Base-by-base conservation (phyloP, 1,284 basidiomycete genomes). In the Sporisorium exsertum region DNA sequence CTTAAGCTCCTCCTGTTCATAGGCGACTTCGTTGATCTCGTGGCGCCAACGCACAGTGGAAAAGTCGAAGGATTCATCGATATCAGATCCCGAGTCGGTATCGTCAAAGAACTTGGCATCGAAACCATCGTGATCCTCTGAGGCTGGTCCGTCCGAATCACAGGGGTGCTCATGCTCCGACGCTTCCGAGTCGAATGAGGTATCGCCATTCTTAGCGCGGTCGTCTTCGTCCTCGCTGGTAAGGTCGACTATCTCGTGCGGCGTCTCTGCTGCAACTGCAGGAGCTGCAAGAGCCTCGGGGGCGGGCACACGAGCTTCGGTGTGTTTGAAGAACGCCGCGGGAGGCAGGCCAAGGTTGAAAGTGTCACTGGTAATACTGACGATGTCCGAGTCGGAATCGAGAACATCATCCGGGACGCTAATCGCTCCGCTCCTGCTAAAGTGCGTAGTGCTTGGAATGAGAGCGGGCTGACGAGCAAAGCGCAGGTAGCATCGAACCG, bases 371-470 rank as follows among this genome's bases (percentile, higher is more conserved):
- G 62, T 45, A 33, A 72, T 58, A 40, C 58, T 66, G 32, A 62
- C 20, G 7, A 72, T 46, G 47, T 72, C 69, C 9, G 67, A 64
- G 7, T 70, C 67, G 4, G 63, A 65, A 35, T 72, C 69, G 35
- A 71, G 29, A 0, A 35, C 12, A 32, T 65, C 69, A 15, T 73
- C 65, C 15, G 29, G 29, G 12, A 65, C 33, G 58, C 58, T 40
- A 54, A 22, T 26, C 9, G 43, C 46, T 40, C 10, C 40, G 2
- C 33, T 49, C 52, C 27, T 32, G 50, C n/a, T n/a, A 5, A 43
- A 43, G 20, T 10, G 26, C 3, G 40, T 18, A 3, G 18, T n/a
- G 20, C 22, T 20, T 10, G 26, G 20, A 7, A 16, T 24, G 12
- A 22, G 20, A 6, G 16, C 29, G 16, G 40, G 24, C 10, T 12